phyloP scores from a whole-genome alignment of 148 eudicot species.

The Rhododendron mucronatum region DNA sequence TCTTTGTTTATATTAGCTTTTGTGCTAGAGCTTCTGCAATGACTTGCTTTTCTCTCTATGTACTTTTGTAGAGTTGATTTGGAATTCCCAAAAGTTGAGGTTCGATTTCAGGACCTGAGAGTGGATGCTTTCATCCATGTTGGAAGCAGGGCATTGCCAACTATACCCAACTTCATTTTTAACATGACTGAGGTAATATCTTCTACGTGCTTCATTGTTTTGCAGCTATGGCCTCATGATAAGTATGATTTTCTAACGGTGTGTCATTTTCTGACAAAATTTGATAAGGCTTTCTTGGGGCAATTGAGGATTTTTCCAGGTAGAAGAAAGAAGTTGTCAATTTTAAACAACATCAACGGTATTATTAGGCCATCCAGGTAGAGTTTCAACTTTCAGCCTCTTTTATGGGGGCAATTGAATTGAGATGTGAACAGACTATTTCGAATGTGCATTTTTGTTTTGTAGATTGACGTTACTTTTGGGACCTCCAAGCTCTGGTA shows the following conservation, averaged over 20 bases:
- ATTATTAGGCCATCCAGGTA: constrained; percentile 85
- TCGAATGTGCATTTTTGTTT: not conserved
- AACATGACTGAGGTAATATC: constrained; percentile 71
- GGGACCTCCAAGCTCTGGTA: constrained; percentile 98
- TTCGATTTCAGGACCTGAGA: constrained; percentile 70
- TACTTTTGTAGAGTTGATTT: constrained; percentile 62
- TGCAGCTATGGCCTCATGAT: not conserved
- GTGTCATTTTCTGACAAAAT: not conserved
- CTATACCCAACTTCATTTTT: constrained; percentile 71
- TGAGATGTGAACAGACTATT: not conserved
- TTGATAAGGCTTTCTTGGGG: constrained; percentile 57
- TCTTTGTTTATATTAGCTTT: constrained; percentile 5
- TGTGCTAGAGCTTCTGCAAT: not conserved
- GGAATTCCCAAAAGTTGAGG: constrained; percentile 82
- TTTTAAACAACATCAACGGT: constrained; percentile 73
- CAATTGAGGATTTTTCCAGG: constrained; percentile 49
- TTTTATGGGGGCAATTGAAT: not conserved
- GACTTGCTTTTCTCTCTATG: constrained; percentile 6
- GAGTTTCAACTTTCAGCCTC: constrained; percentile 1
- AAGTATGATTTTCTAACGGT: constrained; percentile 15
- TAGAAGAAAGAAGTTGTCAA: constrained; percentile 46
- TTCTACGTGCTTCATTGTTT: not conserved
- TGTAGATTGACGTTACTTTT: constrained; percentile 80
- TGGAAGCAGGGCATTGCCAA: constrained; percentile 90
- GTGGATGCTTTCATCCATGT: constrained; percentile 79